phyloP scores from a whole-genome alignment of 1,284 basidiomycete genomes.

The Xerocomus minutiporus region DNA sequence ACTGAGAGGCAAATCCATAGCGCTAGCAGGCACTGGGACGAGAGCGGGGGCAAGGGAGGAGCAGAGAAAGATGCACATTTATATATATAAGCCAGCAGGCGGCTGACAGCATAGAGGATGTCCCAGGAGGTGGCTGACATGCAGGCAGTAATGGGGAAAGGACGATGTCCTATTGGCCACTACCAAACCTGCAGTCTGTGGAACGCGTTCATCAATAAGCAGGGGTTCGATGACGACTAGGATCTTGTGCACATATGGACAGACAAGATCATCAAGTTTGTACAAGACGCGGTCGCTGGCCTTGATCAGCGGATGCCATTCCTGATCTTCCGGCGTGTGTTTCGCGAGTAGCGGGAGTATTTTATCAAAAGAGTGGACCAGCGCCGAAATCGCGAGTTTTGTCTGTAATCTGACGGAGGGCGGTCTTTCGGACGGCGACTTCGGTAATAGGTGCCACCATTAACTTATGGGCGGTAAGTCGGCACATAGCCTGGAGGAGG shows the following conservation, averaged over 20 bases:
- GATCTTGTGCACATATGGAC: constrained; percentile 99
- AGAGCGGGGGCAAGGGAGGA: too few relatives aligned
- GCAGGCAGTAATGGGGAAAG: too few relatives aligned
- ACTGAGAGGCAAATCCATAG: too few relatives aligned
- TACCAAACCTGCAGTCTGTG: too few relatives aligned
- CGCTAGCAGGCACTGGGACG: too few relatives aligned
- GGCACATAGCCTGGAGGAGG: constrained; percentile 94
- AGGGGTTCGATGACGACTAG: constrained; percentile 98
- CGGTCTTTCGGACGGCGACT: constrained; percentile 90
- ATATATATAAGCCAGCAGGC: too few relatives aligned
- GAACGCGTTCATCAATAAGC: constrained; percentile 80
- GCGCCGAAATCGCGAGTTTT: constrained; percentile 98
- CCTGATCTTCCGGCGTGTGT: constrained; percentile 96
- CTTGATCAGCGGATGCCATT: constrained; percentile 96
- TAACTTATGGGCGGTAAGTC: constrained; percentile 78
- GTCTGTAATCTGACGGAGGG: constrained; percentile 96
- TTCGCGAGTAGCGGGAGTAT: constrained; percentile 99
- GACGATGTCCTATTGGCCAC: too few relatives aligned
- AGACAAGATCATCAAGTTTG: constrained; percentile 98
- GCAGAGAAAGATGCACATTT: too few relatives aligned
- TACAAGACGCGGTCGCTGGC: constrained; percentile 98
- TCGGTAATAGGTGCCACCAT: constrained; percentile 70
- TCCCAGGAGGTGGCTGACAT: too few relatives aligned
- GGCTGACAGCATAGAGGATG: too few relatives aligned
- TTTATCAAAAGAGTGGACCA: constrained; percentile 97